These are phyloP conservation scores for Lentinula edodes DNA, from an alignment of 768 basidiomycete genomes.

Conservation along the genomic window DNA sequence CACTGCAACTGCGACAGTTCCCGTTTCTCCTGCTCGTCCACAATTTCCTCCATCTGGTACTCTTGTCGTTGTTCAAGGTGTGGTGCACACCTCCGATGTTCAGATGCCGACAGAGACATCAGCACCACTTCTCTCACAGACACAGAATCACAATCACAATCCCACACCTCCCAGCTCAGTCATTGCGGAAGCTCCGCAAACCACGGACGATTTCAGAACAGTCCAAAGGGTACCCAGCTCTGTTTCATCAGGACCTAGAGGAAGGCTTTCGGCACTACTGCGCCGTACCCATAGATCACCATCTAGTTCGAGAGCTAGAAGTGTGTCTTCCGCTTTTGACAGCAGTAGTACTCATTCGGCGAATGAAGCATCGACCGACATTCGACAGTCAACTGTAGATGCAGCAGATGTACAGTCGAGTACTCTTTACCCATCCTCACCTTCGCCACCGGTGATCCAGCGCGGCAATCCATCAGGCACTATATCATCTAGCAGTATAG, in stretches of 20 bases:
- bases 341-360: slow-evolving; percentile 3
- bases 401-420: not conserved
- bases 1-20: not conserved
- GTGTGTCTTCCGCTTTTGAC: slow-evolving; percentile 9
- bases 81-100: slow-evolving; percentile 72
- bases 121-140: not conserved
- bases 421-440: not conserved
- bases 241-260: not conserved
- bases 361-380: not conserved
- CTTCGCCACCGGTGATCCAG: not conserved
- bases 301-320: slow-evolving; percentile 12
- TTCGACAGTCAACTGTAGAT: not conserved
- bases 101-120: slow-evolving; percentile 24
- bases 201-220: not conserved
- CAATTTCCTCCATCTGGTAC: slow-evolving; percentile 45
- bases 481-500: slow-evolving; percentile 70
- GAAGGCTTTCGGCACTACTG: not conserved
- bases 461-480: slow-evolving; percentile 9
- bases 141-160: not conserved
- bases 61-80: slow-evolving; percentile 78
- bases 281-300: not conserved
- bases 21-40: not conserved
- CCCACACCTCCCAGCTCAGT: not conserved
- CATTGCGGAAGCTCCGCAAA: not conserved
- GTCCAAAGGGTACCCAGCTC: not conserved